phyloP scores from a whole-genome alignment of 2,329 filamentous ascomycete genomes.

The Aspergillus vadensis region DNA sequence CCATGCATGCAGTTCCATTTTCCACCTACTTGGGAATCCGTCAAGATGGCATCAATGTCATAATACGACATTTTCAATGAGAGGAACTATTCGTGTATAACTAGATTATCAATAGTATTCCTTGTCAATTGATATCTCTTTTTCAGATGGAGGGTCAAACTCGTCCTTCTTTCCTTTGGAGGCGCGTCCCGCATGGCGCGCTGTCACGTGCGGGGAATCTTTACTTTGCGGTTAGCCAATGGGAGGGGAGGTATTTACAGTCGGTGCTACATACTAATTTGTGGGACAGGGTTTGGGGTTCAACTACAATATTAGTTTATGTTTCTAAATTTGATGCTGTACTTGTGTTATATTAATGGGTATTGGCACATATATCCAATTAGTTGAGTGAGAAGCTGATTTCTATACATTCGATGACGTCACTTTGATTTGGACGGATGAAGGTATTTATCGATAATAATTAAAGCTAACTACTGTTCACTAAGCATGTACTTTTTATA shows the following conservation, averaged over 20 bases:
- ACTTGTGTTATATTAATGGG: too few species aligned
- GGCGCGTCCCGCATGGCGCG: conserved; percentile 13
- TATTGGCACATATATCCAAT: too few species aligned
- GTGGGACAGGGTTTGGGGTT: too few species aligned
- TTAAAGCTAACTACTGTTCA: too few species aligned
- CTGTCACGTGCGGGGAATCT: conserved; percentile 12
- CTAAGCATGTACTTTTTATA: too few species aligned
- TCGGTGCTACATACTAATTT: neutral
- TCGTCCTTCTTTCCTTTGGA: neutral
- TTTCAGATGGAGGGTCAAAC: neutral
- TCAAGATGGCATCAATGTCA: conserved; percentile 51
- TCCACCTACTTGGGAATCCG: conserved; percentile 44
- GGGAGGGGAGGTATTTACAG: neutral
- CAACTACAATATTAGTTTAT: too few species aligned
- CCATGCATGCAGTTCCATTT: neutral
- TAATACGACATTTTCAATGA: conserved; percentile 46
- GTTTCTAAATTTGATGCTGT: too few species aligned
- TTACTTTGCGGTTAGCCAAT: neutral
- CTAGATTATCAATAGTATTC: neutral
- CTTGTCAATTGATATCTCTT: neutral
- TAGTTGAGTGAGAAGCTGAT: too few species aligned
- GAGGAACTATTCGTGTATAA: neutral
- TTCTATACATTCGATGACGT: too few species aligned
- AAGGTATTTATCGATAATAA: too few species aligned
- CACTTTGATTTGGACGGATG: too few species aligned